These are phyloP conservation scores for Extremus antarcticus DNA, from an alignment of 495 filamentous ascomycete species.

Conservation along the genomic window DNA sequence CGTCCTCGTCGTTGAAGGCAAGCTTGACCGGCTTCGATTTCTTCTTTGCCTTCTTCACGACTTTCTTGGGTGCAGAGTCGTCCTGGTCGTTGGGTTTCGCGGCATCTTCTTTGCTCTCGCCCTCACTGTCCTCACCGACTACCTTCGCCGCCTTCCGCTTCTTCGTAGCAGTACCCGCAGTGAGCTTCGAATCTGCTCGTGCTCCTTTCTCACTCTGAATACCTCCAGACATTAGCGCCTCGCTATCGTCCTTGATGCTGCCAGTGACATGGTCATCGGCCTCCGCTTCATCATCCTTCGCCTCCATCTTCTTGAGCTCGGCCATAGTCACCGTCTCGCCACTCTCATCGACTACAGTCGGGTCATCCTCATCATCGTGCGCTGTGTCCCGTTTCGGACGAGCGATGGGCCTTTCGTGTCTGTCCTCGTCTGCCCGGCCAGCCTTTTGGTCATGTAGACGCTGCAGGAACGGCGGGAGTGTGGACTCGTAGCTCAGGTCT, in stretches of 20 bases:
- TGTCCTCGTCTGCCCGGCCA: slow-evolving; percentile 23
- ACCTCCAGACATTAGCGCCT: not conserved
- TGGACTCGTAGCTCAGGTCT: slow-evolving; percentile 34
- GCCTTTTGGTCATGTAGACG: slow-evolving; percentile 33
- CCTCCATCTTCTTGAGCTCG: slow-evolving; percentile 33
- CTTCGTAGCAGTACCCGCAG: slow-evolving; percentile 11
- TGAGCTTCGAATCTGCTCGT: not conserved
- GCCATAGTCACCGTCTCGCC: slow-evolving; percentile 33
- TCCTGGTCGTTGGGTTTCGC: not conserved
- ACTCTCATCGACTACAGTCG: slow-evolving; percentile 39
- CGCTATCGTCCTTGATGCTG: not conserved
- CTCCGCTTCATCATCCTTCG: slow-evolving; percentile 11
- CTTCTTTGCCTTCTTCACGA: slow-evolving; percentile 28
- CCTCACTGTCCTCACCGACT: slow-evolving; percentile 20
- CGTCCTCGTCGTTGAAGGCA: slow-evolving; percentile 30
- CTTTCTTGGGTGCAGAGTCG: slow-evolving; percentile 20
- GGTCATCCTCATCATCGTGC: slow-evolving; percentile 37
- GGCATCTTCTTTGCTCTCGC: slow-evolving; percentile 3
- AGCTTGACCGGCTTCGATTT: slow-evolving; percentile 29
- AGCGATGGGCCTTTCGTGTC: slow-evolving; percentile 34
- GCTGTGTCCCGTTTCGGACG: slow-evolving; percentile 30
- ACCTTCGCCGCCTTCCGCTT: slow-evolving; percentile 31
- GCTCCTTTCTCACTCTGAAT: not conserved
- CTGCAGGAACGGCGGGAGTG: slow-evolving; percentile 26
- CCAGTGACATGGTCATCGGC: slow-evolving; percentile 1